phyloP scores from a whole-genome alignment of 345 rosid genomes.

The Sisymbrium altissimum region DNA sequence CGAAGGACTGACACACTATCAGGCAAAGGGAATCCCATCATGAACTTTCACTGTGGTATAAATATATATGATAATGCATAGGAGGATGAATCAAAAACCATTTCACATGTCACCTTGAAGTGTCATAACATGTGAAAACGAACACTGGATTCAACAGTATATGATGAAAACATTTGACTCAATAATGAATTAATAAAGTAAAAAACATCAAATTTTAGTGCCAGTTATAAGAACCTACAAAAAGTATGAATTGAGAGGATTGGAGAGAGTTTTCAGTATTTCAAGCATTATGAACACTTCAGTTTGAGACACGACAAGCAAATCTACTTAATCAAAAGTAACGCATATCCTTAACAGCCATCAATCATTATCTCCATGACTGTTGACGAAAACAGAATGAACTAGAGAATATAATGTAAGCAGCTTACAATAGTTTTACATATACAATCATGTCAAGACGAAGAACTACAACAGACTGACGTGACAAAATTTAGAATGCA shows the following conservation, averaged over 20 bases:
- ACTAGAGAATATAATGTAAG: neutral
- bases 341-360: constrained; percentile 3
- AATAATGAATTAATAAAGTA: neutral
- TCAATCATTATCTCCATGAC: neutral
- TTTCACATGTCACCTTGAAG: neutral
- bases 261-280: neutral
- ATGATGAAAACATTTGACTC: neutral
- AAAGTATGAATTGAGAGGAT: neutral
- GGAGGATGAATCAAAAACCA: constrained; percentile 1
- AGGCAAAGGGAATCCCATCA: neutral
- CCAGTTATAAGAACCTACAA: neutral
- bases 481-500: neutral
- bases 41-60: neutral
- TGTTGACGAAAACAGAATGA: neutral
- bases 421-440: neutral
- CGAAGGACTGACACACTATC: neutral
- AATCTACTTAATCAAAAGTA: neutral
- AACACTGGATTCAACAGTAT: neutral
- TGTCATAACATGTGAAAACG: neutral
- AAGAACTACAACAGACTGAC: constrained; percentile 5
- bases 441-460: neutral
- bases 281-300: neutral
- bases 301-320: neutral
- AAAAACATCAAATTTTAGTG: neutral
- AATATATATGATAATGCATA: neutral